Evolutionary conservation across 2,329 filamentous ascomycete species (phyloP), one percentile per base, ranked within the genome.

Genomic region (Fusarium liriodendri): DNA sequence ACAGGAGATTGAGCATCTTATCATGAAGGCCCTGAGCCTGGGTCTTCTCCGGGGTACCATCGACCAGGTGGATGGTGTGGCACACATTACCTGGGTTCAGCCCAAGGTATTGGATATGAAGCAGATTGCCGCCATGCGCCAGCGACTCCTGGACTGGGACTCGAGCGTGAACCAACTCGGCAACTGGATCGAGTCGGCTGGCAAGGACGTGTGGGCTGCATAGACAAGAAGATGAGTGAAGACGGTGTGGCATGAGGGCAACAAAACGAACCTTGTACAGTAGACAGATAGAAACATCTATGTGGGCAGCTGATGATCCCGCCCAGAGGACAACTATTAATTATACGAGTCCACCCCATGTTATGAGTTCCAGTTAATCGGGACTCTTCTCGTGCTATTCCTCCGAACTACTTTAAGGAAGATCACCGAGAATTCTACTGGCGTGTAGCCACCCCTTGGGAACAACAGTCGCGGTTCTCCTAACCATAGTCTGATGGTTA

Each of bases 1-100:
- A 4, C 91, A 97, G 79, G 95, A 98, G 86, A 98, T 99, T 77
- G 97, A 99, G 88, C 96, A 98, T 83, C 86, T 99, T 74, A 94
- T 99, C 79, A 99, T 99, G 97, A 98, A 98, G 88, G 97, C 97
- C n/a, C 85, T 99, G 79, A 98, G 95, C 80, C 85, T 99, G 77
- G 97, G 97, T 1, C 87, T 99, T 77, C 86, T 99, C 76, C 90
- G 93, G 76, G 97, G 97, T 54, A 97, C 94, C 66, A 98, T 99
- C 79, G 97, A 99, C 83, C 96, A 99, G 85, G 97, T 99, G 35
- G 95, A 95, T 57, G 93, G 95, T 84, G 91, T 98, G 76, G 97
- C 97, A 50, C 91, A 95, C 81, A 98, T 99, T 84, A 96, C 96
- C 79, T 99, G 97, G 97, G 97, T 99, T 68, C 97, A 99, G 86